These are phyloP conservation scores for Lodderomyces orthopsilosis DNA, from an alignment of 1,139 yeast genomes.

Conservation along the genomic window DNA sequence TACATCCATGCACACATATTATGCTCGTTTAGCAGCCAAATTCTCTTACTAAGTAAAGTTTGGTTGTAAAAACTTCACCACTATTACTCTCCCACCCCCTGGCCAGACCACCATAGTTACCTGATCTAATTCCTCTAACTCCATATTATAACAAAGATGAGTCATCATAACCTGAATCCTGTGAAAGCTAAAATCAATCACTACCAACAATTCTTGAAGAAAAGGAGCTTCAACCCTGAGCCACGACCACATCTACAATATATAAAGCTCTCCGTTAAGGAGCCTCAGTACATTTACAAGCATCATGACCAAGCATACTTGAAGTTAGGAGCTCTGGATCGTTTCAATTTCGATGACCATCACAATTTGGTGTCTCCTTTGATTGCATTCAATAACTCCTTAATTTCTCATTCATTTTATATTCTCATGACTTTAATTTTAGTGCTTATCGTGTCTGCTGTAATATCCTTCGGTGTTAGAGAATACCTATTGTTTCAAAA, in stretches of 20 bases:
- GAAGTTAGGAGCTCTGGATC: conserved; percentile 8
- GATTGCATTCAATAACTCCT: conserved; percentile 6
- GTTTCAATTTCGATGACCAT: background rate
- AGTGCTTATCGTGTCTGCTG: conserved; percentile 21
- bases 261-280: conserved; percentile 4
- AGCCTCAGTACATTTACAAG: conserved; percentile 11
- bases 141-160: background rate
- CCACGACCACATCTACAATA: conserved; percentile 3
- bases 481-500: conserved; percentile 21
- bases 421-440: conserved; percentile 27
- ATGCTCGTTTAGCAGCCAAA: conserved; percentile 1
- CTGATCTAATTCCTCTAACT: too few species aligned
- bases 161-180: background rate
- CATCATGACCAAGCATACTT: conserved; percentile 13
- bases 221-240: background rate
- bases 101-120: too few species aligned
- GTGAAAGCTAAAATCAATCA: background rate
- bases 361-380: background rate
- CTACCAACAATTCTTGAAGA: background rate
- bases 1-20: conserved; percentile 1
- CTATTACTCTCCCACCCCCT: too few species aligned
- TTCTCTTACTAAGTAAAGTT: background rate
- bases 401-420: conserved; percentile 27
- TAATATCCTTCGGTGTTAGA: conserved; percentile 24
- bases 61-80: conserved; percentile 1